Evolutionary conservation across 1,139 yeast species (phyloP).

Genomic region (Nakaseomyces kungkrabaensis): DNA sequence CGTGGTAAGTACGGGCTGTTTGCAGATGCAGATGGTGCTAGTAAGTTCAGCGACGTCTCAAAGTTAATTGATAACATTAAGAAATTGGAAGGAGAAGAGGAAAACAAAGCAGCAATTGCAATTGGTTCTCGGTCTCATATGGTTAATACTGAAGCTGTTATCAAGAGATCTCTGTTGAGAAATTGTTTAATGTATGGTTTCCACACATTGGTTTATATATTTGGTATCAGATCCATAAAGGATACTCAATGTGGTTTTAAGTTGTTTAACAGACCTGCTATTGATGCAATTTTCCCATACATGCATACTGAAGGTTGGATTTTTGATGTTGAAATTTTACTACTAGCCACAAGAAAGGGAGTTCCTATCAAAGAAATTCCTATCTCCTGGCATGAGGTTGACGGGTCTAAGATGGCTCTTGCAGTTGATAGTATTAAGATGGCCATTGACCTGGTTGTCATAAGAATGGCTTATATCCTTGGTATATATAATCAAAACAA

Average conservation of each 20-base stretch:
- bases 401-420: slow-evolving; percentile 85
- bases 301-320: slow-evolving; percentile 99
- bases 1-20: slow-evolving; percentile 69
- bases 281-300: slow-evolving; percentile 62
- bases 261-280: slow-evolving; percentile 66
- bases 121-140: slow-evolving; percentile 94
- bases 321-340: slow-evolving; percentile 85
- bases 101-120: slow-evolving; percentile 46
- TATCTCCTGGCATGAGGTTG: slow-evolving; percentile 94
- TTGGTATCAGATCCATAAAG: slow-evolving; percentile 77
- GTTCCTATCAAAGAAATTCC: slow-evolving; percentile 69
- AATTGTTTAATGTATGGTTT: slow-evolving; percentile 90
- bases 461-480: slow-evolving; percentile 75
- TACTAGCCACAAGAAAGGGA: slow-evolving; percentile 63
- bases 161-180: slow-evolving; percentile 76
- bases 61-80: slow-evolving; percentile 42
- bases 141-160: slow-evolving; percentile 95
- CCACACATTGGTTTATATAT: slow-evolving; percentile 73
- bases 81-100: slow-evolving; percentile 20
- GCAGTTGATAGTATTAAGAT: slow-evolving; percentile 84
- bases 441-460: slow-evolving; percentile 93
- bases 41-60: slow-evolving; percentile 60
- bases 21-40: slow-evolving; percentile 98
- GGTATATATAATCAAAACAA: slow-evolving; percentile 57
- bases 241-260: slow-evolving; percentile 98